Evolutionary conservation across 1,284 basidiomycete species (phyloP).

Genomic region (Garcileccinum viscosum): DNA sequence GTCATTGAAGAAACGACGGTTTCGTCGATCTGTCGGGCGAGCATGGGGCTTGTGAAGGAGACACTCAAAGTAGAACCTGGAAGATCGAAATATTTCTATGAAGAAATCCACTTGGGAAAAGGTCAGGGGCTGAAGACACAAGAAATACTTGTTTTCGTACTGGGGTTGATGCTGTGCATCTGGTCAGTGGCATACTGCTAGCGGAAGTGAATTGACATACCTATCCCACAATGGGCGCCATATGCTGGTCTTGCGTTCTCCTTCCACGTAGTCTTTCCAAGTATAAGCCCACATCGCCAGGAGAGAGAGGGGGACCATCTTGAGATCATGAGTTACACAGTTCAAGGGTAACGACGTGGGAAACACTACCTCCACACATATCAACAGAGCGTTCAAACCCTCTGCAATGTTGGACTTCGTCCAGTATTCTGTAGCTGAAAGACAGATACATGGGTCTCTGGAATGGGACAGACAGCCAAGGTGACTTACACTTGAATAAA

Average conservation of each 20-base stretch:
- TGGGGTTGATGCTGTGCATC: conserved; percentile 68
- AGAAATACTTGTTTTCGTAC: conserved; percentile 48
- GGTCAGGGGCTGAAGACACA: conserved; percentile 11
- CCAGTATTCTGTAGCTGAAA: conserved; percentile 82
- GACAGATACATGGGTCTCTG: too few relatives aligned
- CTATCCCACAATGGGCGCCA: conserved; percentile 77
- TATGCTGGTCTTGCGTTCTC: conserved; percentile 52
- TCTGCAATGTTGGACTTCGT: conserved; percentile 79
- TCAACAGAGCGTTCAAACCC: conserved; percentile 82
- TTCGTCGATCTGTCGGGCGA: too few relatives aligned
- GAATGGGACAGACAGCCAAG: too few relatives aligned
- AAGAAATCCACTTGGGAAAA: conserved; percentile 63
- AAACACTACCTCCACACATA: conserved; percentile 88
- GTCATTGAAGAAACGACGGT: too few relatives aligned
- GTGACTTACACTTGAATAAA: too few relatives aligned
- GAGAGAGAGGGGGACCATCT: conserved; percentile 83
- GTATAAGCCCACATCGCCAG: conserved; percentile 86
- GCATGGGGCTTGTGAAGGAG: too few relatives aligned
- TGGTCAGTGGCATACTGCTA: conserved; percentile 10
- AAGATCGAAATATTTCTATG: too few relatives aligned
- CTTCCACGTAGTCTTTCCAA: conserved; percentile 65
- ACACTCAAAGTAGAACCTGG: too few relatives aligned
- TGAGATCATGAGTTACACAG: too few relatives aligned
- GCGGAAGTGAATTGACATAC: conserved; percentile 42
- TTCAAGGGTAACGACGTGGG: too few relatives aligned